Conservation (phyloP, 352 stramenopile species). For the Phytopythium sindhum region DNA sequence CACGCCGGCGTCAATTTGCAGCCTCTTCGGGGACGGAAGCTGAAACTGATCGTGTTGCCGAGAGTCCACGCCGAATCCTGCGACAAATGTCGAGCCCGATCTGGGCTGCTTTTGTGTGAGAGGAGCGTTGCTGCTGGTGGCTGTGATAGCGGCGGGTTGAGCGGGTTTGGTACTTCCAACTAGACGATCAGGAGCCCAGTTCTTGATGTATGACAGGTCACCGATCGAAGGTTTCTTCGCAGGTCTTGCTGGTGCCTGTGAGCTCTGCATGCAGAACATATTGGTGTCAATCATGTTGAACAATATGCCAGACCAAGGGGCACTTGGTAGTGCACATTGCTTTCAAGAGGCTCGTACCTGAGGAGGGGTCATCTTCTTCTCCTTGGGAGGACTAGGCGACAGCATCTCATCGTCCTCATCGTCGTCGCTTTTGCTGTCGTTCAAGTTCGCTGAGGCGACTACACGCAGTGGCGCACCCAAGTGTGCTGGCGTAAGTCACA, state of each 20-base stretch:
- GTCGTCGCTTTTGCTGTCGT: slow-evolving; percentile 20
- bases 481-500: not conserved
- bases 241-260: not conserved
- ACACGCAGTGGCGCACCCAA: slow-evolving; percentile 45
- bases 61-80: not conserved
- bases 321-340: not conserved
- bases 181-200: slow-evolving; percentile 30
- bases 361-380: slow-evolving; percentile 15
- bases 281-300: no score
- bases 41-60: slow-evolving; percentile 29
- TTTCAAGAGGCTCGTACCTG: not conserved
- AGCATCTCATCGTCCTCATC: slow-evolving; percentile 46
- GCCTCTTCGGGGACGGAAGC: slow-evolving; percentile 48
- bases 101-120: not conserved
- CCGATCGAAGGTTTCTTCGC: not conserved
- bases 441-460: slow-evolving; percentile 24
- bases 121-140: not conserved
- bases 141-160: not conserved
- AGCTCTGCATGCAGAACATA: not conserved
- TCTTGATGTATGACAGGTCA: slow-evolving; percentile 45
- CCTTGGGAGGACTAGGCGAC: slow-evolving; percentile 12
- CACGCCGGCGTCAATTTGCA: slow-evolving; percentile 25
- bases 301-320: not conserved
- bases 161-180: not conserved
- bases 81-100: not conserved